Base-by-base conservation (phyloP, 2,329 filamentous ascomycete species). In the Fusarium sp. region DNA sequence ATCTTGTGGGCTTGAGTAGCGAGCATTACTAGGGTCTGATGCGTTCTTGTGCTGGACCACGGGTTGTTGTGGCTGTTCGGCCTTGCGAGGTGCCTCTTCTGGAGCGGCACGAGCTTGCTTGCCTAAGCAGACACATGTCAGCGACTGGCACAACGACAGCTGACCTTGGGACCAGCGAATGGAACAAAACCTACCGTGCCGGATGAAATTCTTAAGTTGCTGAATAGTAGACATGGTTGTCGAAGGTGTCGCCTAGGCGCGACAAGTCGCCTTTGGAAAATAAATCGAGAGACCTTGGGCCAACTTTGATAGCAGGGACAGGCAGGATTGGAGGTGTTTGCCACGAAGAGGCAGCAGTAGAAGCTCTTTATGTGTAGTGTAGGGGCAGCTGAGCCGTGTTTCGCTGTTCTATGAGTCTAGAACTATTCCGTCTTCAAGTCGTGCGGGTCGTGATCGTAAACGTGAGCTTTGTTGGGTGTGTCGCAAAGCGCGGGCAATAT, bases 121-220 rank as follows among this genome's bases (percentile, higher is more conserved):
- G 79, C 94, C 86, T 88, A 39, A 55, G 31, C 24, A 54, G 45
- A 58, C 44, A 13, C 45, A 44, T 55, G 57, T 64, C 39, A 69
- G 62, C 44, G 7, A 26, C 40, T 49, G 46, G 40, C 42, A 24
- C 45, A 42, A 47, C 38, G 35, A 22, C 29, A 31, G 10, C n/a
- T 42, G 26, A 13, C 44, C 36, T 34, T 12, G 45, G 19, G 26
- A 35, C 19, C 39, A 45, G 44, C 42, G 24, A 42, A 52, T 24
- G 11, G 12, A 13, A 15, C 7, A 5, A 34, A 41, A 72, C 81
- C 53, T 80, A 88, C 86, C 94, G 83, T 97, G 94, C 68, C 94
- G 91, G 79, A 98, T 95, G 79, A 98, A 96, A 79, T 97, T 97
- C 81, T 98, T 97, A 72, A 97, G 87, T 76, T 95, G 95, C 81